Evolutionary conservation across 1,139 yeast species (phyloP).

Genomic region (Trichomonascaceae sp.): DNA sequence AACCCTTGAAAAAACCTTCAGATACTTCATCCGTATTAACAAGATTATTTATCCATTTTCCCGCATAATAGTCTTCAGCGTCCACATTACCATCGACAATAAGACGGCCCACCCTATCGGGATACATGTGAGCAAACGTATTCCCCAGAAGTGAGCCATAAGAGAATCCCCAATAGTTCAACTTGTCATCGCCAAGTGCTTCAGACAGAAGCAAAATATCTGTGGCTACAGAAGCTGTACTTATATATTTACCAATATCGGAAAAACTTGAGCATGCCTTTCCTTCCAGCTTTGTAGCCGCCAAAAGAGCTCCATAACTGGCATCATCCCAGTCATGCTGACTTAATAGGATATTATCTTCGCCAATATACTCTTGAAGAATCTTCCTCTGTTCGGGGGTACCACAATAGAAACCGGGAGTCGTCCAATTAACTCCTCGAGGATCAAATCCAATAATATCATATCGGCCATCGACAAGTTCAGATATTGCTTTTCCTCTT

Average conservation of each 20-base stretch:
- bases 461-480: slow-evolving; percentile 14
- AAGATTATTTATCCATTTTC: slow-evolving; percentile 13
- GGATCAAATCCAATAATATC: slow-evolving; percentile 19
- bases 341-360: not conserved
- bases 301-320: not conserved
- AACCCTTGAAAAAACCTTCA: slow-evolving; percentile 9
- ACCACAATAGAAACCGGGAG: not conserved
- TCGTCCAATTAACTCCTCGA: slow-evolving; percentile 1
- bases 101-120: slow-evolving; percentile 16
- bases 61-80: slow-evolving; percentile 16
- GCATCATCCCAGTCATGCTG: not conserved
- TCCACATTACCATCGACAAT: slow-evolving; percentile 18
- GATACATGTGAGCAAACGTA: slow-evolving; percentile 18
- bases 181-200: slow-evolving; percentile 16
- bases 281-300: not conserved
- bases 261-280: not conserved
- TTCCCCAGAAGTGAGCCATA: slow-evolving; percentile 17
- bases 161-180: slow-evolving; percentile 18
- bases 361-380: not conserved
- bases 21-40: slow-evolving; percentile 14
- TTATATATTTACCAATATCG: slow-evolving; percentile 7
- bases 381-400: not conserved
- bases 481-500: slow-evolving; percentile 9
- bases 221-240: slow-evolving; percentile 18
- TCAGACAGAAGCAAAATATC: slow-evolving; percentile 17